phyloP scores from a whole-genome alignment of 192 early-diverging fungal species.

The Linnemannia hyalina region DNA sequence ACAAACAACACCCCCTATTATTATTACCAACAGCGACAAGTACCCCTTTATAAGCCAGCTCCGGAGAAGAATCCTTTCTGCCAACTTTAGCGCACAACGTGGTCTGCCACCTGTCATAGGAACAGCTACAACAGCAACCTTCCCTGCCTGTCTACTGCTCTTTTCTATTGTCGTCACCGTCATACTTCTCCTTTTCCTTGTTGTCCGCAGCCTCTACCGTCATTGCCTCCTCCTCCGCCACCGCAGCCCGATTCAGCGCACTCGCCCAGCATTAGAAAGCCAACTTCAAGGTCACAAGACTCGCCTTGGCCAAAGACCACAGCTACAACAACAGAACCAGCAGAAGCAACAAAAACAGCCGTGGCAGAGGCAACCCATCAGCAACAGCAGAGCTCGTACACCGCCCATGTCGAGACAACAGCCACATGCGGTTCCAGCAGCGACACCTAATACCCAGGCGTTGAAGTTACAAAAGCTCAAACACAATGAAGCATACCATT shows the following conservation, averaged over 20 bases:
- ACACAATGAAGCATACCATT: conserved; percentile 37
- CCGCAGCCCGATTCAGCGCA: not conserved
- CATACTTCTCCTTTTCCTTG: not conserved
- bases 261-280: not conserved
- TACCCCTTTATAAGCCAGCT: not conserved
- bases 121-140: not conserved
- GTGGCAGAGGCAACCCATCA: not conserved
- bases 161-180: conserved; percentile 6
- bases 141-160: not conserved
- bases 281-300: not conserved
- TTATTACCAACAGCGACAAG: not conserved
- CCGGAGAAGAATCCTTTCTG: not conserved
- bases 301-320: not conserved
- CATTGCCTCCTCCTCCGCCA: not conserved
- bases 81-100: conserved; percentile 1
- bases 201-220: not conserved
- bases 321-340: not conserved
- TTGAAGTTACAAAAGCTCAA: conserved; percentile 32
- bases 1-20: not conserved
- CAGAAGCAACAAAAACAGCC: not conserved
- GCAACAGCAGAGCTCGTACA: not conserved
- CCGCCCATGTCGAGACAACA: conserved; percentile 19
- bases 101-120: conserved; percentile 1
- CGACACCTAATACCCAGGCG: conserved; percentile 1
- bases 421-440: not conserved